Evolutionary conservation across 345 rosid species (phyloP).

Genomic region (Sapria himalayana): DNA sequence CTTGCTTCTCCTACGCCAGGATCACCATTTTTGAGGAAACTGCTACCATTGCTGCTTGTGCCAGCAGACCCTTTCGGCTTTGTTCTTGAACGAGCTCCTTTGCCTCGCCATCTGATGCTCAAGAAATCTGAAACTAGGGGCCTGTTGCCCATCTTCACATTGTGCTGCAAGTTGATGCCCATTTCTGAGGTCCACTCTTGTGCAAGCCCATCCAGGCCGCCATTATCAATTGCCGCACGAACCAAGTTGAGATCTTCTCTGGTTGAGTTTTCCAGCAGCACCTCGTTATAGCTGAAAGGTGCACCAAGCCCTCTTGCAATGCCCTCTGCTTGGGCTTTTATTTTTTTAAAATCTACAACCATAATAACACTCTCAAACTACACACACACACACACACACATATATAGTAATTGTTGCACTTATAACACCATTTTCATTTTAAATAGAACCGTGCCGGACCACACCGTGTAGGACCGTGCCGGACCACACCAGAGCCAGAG

Average conservation of each 20-base stretch:
- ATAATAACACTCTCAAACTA: too few species aligned
- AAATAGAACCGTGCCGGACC: too few species aligned
- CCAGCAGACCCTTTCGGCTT: constrained; percentile 21
- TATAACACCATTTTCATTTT: too few species aligned
- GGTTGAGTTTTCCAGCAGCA: constrained; percentile 41
- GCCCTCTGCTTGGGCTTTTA: constrained; percentile 62
- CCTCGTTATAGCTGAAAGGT: constrained; percentile 44
- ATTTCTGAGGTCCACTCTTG: constrained; percentile 82
- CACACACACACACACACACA: too few species aligned
- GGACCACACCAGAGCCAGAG: too few species aligned
- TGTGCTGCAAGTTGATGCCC: constrained; percentile 59
- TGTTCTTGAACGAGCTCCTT: constrained; percentile 55
- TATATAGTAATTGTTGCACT: too few species aligned
- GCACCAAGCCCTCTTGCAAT: constrained; percentile 52
- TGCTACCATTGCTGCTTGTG: too few species aligned
- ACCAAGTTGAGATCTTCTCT: constrained; percentile 58
- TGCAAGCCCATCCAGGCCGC: constrained; percentile 27
- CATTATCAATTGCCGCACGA: constrained; percentile 61
- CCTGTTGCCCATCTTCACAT: constrained; percentile 64
- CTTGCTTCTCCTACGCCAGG: too few species aligned
- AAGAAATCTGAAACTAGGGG: constrained; percentile 26
- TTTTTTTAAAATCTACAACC: constrained; percentile 83
- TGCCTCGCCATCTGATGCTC: constrained; percentile 44
- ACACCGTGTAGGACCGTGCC: too few species aligned
- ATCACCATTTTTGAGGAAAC: too few species aligned